These are phyloP conservation scores for Schrenkiella parvula DNA, from an alignment of 345 rosid species.

Conservation along the genomic window DNA sequence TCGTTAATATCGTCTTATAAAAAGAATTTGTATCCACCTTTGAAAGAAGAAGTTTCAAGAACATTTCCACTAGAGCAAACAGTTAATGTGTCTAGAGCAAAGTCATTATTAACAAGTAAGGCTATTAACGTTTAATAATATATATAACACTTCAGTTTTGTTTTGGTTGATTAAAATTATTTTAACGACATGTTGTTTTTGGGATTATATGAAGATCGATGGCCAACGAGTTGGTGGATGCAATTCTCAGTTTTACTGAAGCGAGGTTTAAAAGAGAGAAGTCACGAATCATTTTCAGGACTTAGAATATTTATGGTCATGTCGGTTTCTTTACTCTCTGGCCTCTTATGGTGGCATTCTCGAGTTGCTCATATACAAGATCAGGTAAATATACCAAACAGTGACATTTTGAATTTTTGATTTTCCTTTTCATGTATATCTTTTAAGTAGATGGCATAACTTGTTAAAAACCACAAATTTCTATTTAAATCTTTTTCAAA, in stretches of 20 bases:
- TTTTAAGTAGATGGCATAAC: neutral
- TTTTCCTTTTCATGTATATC: neutral
- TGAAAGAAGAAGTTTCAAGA: conserved; percentile 54
- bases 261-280: conserved; percentile 77
- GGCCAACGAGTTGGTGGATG: conserved; percentile 86
- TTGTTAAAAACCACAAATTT: neutral
- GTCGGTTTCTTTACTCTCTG: conserved; percentile 80
- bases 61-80: conserved; percentile 27
- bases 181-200: conserved; percentile 13
- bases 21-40: conserved; percentile 48
- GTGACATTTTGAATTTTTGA: neutral
- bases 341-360: conserved; percentile 90
- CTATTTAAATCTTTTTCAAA: neutral
- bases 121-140: neutral
- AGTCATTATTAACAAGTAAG: conserved; percentile 37
- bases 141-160: neutral
- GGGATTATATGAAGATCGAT: conserved; percentile 37
- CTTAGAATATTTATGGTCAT: conserved; percentile 75
- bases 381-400: conserved; percentile 49
- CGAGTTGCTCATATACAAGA: conserved; percentile 66
- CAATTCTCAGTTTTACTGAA: conserved; percentile 64
- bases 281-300: conserved; percentile 82
- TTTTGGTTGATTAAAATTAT: neutral
- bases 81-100: conserved; percentile 23
- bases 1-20: conserved; percentile 52